Base-by-base conservation (phyloP, 2,329 filamentous ascomycete species). In the Neophaeococcomyces mojaviensis region DNA sequence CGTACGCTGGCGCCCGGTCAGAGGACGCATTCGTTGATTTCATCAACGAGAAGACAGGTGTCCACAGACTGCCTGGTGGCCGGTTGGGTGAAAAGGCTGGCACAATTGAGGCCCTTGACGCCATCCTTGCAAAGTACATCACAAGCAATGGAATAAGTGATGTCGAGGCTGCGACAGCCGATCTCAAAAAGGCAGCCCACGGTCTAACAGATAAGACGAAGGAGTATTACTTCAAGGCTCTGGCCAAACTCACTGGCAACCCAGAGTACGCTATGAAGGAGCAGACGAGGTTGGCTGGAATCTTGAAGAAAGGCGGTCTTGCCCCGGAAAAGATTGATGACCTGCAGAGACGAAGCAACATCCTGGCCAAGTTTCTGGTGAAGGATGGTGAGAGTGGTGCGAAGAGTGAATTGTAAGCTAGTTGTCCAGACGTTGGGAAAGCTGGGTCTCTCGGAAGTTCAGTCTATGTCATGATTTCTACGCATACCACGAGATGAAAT, bases 211-310 rank as follows among this genome's bases (percentile, higher is more conserved):
- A 83, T 66, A 87, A 86, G 73, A 94, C 90, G 62, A 87, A 87
- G 38, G 78, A 89, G 68, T 98, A 98, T 78, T 97, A 98, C 67
- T 74, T 92, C 64, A 87, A 86, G 64, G 88, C 94, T 45, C 84
- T 92, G 50, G 79, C 86, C 64, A 97, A 96, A 80, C 71, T 92
- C 53, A 75, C 72, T 63, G 74, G 82, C 66, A 94, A 84, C 69
- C 75, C 84, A 51, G 82, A 74, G 43, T 96, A 87, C 62, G 87
- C 81, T 39, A 71, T 79, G 62, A 97, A 95, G 80, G 90, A 97
- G 75, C 73, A 89, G 52, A 76, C 81, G 50, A 79, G 90, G 53
- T 74, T 97, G 51, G 77, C 87, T 58, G 81, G 83, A 56, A 78
- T 97, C 56, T 71, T 96, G 52, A 77, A 79, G 68, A 95, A 94